Evolutionary conservation across 1,139 yeast species (phyloP).

Genomic region (Geotrichum europaeum): DNA sequence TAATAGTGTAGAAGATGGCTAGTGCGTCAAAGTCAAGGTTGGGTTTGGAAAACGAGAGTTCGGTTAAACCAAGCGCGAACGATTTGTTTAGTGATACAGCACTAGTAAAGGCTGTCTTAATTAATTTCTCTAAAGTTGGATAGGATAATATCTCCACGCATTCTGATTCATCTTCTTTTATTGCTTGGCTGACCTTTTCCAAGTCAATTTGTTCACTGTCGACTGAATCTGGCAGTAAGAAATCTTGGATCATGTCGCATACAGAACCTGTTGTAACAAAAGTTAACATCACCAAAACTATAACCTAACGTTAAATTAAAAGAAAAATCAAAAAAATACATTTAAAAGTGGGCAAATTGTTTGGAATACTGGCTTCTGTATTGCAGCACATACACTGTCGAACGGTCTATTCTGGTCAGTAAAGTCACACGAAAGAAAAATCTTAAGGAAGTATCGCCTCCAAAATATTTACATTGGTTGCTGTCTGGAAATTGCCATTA

Average conservation of each 20-base stretch:
- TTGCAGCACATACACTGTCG: slow-evolving; percentile 54
- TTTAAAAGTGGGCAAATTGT: slow-evolving; percentile 42
- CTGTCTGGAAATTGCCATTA: neutral
- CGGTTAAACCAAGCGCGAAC: slow-evolving; percentile 23
- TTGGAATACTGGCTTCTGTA: slow-evolving; percentile 47
- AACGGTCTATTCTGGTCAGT: neutral
- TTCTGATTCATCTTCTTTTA: neutral
- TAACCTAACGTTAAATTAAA: neutral
- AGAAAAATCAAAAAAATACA: slow-evolving; percentile 34
- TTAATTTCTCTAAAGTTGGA: slow-evolving; percentile 19
- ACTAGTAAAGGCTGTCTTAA: slow-evolving; percentile 24
- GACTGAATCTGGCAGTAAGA: neutral
- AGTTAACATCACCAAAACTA: neutral
- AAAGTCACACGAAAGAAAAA: neutral
- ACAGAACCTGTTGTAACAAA: slow-evolving; percentile 19
- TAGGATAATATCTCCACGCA: neutral
- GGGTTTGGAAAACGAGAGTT: slow-evolving; percentile 27
- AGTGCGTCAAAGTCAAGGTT: slow-evolving; percentile 27
- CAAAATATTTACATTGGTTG: neutral
- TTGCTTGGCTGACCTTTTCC: slow-evolving; percentile 7
- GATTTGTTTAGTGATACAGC: slow-evolving; percentile 26
- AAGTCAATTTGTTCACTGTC: neutral
- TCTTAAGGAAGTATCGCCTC: neutral
- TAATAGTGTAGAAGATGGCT: slow-evolving; percentile 23
- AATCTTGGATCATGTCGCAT: slow-evolving; percentile 31